Conservation (phyloP, 441 rosid genomes). For the Syzygium syzygioides region DNA sequence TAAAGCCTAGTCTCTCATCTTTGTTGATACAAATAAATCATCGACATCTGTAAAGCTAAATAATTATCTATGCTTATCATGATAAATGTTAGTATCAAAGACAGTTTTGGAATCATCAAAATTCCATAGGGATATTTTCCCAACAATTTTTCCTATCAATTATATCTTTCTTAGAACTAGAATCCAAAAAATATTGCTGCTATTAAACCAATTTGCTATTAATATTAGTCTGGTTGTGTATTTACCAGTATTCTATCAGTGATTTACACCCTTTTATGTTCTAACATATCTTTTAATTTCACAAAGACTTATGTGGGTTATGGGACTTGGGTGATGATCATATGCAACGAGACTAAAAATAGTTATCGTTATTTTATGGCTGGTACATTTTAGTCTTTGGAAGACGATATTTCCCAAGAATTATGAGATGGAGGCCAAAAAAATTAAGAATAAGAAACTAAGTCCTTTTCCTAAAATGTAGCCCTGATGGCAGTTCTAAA, state of each 20-base stretch:
- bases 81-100: no score
- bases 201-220: background rate
- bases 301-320: background rate
- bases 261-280: background rate
- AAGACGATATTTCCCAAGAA: background rate
- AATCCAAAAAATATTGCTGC: background rate
- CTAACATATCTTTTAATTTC: background rate
- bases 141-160: background rate
- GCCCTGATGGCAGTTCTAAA: background rate
- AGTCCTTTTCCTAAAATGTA: background rate
- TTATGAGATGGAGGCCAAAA: background rate
- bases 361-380: background rate
- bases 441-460: background rate
- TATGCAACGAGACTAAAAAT: background rate
- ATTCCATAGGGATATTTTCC: no score
- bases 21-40: background rate
- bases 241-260: background rate
- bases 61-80: no score
- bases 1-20: background rate
- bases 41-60: background rate
- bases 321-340: background rate
- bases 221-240: background rate
- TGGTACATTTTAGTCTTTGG: background rate
- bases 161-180: background rate
- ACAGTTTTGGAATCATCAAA: no score